Base-by-base conservation (phyloP, 2,329 filamentous ascomycete species). In the Xylaria sp. region DNA sequence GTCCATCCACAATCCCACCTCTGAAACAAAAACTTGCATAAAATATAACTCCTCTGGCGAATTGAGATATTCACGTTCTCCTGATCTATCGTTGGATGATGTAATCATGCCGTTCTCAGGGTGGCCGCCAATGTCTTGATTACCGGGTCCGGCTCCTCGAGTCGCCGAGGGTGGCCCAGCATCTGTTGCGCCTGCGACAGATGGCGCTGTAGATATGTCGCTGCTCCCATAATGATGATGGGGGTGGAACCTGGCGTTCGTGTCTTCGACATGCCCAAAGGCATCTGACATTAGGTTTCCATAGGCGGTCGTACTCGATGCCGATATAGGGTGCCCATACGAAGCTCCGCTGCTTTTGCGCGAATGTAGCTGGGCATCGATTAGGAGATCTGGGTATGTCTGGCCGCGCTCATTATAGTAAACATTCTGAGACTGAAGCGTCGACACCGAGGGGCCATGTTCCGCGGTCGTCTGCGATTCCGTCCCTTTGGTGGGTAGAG, bases 1-100 rank as follows among this genome's bases (percentile, higher is more conserved):
- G 76, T 97, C 94, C 91, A 98, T 96, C 92, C 94, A 97, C 3
- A 92, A 77, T 0, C 90, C 93, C 2, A 98, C 91, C 67, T 97
- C 90, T 71, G 96, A 90, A 6, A 96, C 89, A 73, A 96, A 98
- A 0, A 93, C 88, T 74, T 96, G 92, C 89, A 97, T 92, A 72
- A 93, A 93, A n/a, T 89, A 79, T 0, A 95, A 85, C 73, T 97
- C 92, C 60, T 96, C 91, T 9, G 88, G 85, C 3, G 86, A 87
- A 66, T 86, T 88, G 46, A 97, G 81, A 68, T 86, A 91, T 53
- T 90, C 85, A 37, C 86, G 76, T 62, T 81, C 80, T 68, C 75
- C 43, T 54, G 70, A 10, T 56, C 76, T 78, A 44, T 81, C 79
- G 43, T 69, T 73, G 2, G 75, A 78, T 1, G 78, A 76, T 0